phyloP scores from a whole-genome alignment of 1,284 basidiomycete genomes.

The Pseudozyma flocculosa region DNA sequence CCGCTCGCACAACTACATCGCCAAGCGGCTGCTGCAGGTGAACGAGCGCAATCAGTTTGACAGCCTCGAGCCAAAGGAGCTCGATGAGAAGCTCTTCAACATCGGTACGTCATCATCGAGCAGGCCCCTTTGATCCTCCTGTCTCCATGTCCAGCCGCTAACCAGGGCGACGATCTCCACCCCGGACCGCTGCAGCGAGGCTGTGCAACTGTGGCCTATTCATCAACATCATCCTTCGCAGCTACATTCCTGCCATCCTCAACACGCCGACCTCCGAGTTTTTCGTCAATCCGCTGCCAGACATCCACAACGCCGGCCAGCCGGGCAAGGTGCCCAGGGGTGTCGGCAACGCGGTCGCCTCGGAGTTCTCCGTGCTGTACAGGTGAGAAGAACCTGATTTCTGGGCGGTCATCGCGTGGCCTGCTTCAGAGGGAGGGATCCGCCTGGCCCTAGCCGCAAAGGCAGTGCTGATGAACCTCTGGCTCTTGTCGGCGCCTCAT shows the following conservation, averaged over 20 bases:
- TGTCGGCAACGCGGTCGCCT: conserved; percentile 38
- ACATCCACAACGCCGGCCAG: conserved; percentile 32
- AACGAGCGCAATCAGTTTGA: conserved; percentile 38
- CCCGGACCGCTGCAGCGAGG: conserved; percentile 4
- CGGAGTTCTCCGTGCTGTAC: conserved; percentile 42
- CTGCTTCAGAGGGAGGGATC: too few relatives aligned
- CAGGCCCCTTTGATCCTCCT: too few relatives aligned
- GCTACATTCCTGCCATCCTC: conserved; percentile 50
- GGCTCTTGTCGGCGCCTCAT: too few relatives aligned
- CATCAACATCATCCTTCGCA: conserved; percentile 36
- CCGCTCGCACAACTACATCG: conserved; percentile 72
- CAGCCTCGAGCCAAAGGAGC: conserved; percentile 18
- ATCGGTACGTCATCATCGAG: conserved; percentile 5
- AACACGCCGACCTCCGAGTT: conserved; percentile 42
- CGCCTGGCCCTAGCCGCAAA: too few relatives aligned
- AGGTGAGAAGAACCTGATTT: too few relatives aligned
- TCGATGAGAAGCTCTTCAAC: conserved; percentile 45
- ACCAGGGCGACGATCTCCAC: too few relatives aligned
- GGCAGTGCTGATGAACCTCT: too few relatives aligned
- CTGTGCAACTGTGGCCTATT: conserved; percentile 37
- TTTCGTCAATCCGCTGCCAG: conserved; percentile 38
- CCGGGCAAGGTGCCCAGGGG: conserved; percentile 34
- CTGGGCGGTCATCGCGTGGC: too few relatives aligned
- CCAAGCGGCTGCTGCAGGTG: conserved; percentile 67
- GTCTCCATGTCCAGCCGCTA: too few relatives aligned